Base-by-base conservation (phyloP, 2,329 filamentous ascomycete species). In the Sphaerulina musiva region DNA sequence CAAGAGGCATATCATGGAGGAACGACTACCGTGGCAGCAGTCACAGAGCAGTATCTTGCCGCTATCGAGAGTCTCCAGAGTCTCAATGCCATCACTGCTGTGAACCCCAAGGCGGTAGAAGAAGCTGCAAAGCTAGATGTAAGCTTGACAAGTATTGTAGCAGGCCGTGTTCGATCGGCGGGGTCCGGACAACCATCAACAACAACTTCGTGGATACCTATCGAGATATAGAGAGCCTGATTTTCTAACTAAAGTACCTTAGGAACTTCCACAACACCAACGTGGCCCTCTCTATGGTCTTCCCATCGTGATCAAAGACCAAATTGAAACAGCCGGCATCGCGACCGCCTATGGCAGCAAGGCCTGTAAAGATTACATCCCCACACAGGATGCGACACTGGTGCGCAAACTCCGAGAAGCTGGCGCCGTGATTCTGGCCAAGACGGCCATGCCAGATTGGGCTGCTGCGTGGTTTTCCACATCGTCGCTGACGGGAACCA, bases 231-330 rank as follows among this genome's bases (percentile, higher is more conserved):
- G 20, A 20, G 20, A 20, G 20, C 20, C 20, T 4, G 20, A 20
- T 20, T 20, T 20, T 29, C 26, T 29, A 29, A 29, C 26, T 4
- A 29, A 29, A 29, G 26, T 29, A 29, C 26, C 5, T 2, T 41
- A 63, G 55, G 26, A 23, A 3, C 38, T 61, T 10, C 48, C 57
- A 9, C 41, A 38, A 23, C 36, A 53, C n/a, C 29, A 58, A 32
- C 45, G 58, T 51, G 60, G 59, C 6, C 57, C 62, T 6, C 48
- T 65, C 3, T 58, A 57, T 40, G 63, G 62, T 4, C 48, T 64
- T 12, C 62, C 63, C 5, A 56, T 64, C 32, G 51, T 64, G 3
- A 54, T 65, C 40, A 65, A 64, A 51, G 62, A 65, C 38, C 60
- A 65, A 36, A 64, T 64, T 36, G 59, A 63, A 26, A 63, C 62